Percentiles rank a stretch among this genome's conserved stretches.
These are phyloP conservation scores for Leccinellum albellum DNA, from an alignment of 768 basidiomycete species.

Conservation along the genomic window DNA sequence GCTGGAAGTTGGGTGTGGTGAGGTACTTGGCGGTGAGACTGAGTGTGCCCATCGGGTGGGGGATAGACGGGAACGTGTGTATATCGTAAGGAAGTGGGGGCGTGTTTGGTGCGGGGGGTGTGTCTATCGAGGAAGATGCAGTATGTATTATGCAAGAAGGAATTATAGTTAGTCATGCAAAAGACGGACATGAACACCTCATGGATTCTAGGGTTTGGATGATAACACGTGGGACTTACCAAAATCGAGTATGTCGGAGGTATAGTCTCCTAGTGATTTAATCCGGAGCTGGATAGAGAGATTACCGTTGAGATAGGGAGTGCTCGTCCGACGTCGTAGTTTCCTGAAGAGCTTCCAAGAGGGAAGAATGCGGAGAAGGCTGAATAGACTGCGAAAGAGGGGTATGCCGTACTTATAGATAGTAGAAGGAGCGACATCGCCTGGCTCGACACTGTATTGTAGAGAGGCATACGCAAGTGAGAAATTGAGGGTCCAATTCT, in stretches of 20 bases:
- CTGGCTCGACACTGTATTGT: slow-evolving; percentile 23
- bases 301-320: slow-evolving; percentile 38
- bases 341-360: slow-evolving; percentile 71
- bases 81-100: slow-evolving; percentile 46
- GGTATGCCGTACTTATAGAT: slow-evolving; percentile 86
- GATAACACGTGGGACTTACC: slow-evolving; percentile 32
- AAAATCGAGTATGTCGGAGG: slow-evolving; percentile 33
- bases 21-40: slow-evolving; percentile 63
- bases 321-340: slow-evolving; percentile 42
- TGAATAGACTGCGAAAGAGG: slow-evolving; percentile 70
- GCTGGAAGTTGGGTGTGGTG: slow-evolving; percentile 60
- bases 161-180: slow-evolving; percentile 7
- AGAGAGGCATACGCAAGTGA: slow-evolving; percentile 18
- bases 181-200: slow-evolving; percentile 32
- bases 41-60: slow-evolving; percentile 66
- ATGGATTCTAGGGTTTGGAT: slow-evolving; percentile 24
- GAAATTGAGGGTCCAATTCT: slow-evolving; percentile 62
- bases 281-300: slow-evolving; percentile 49
- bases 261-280: slow-evolving; percentile 32
- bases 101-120: slow-evolving; percentile 36
- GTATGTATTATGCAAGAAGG: slow-evolving; percentile 5
- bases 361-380: slow-evolving; percentile 68
- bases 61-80: slow-evolving; percentile 62
- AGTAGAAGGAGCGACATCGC: slow-evolving; percentile 63
- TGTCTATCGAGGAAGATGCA: slow-evolving; percentile 28